phyloP scores from a whole-genome alignment of 2,329 filamentous ascomycete species.

The Madurella fahalii region DNA sequence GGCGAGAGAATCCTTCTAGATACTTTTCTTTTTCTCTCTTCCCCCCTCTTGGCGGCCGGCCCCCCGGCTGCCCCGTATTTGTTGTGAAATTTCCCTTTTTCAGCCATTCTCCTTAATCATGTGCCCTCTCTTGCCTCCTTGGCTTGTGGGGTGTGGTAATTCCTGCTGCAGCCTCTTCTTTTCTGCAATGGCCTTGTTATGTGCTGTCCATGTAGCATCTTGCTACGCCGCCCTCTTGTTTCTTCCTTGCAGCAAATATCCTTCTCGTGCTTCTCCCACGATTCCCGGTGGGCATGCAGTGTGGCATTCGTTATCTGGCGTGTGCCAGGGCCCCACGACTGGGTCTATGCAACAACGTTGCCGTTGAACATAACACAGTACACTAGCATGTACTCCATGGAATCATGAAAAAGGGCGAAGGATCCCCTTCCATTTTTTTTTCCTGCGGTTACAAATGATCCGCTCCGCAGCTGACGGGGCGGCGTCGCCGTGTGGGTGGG shows the following conservation, averaged over 20 bases:
- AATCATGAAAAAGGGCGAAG: not conserved
- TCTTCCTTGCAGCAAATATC: not conserved
- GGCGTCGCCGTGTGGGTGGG: slow-evolving; percentile 12
- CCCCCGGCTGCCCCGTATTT: no score
- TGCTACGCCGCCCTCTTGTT: not conserved
- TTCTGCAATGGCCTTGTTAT: no score
- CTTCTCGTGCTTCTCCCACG: not conserved
- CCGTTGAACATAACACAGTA: not conserved
- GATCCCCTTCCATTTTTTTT: not conserved
- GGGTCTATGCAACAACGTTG: not conserved
- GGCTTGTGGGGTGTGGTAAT: no score
- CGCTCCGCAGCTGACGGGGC: not conserved
- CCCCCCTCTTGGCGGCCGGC: not conserved
- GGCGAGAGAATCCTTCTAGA: not conserved
- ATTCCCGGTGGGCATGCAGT: not conserved
- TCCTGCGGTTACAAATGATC: not conserved
- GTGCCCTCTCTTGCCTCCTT: no score
- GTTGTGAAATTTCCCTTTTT: no score
- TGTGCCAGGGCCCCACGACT: not conserved
- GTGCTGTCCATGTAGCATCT: no score
- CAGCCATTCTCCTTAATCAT: no score
- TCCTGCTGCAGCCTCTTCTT: no score
- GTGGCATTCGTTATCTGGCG: not conserved
- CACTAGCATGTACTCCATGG: not conserved
- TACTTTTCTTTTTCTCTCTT: not conserved